These are phyloP conservation scores for Abelmoschus esculentus DNA, from an alignment of 345 rosid species.

Conservation along the genomic window DNA sequence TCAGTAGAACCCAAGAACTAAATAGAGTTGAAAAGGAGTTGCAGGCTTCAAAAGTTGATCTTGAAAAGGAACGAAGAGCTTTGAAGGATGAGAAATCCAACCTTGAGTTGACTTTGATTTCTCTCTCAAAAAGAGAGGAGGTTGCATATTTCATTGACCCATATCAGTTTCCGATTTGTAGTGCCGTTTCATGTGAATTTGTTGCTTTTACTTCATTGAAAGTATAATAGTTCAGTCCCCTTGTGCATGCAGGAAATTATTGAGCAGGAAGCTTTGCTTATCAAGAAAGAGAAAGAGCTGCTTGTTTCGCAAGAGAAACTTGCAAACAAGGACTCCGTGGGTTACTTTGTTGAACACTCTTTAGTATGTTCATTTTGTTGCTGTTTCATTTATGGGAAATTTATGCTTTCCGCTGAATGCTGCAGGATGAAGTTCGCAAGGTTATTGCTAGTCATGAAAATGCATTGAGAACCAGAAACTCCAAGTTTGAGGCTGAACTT, in stretches of 20 bases:
- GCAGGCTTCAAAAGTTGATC: slow-evolving; percentile 37
- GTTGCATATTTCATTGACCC: slow-evolving; percentile 22
- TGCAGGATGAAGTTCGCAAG: slow-evolving; percentile 63
- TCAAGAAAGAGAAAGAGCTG: slow-evolving; percentile 65
- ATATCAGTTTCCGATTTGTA: background rate
- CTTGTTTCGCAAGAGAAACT: slow-evolving; percentile 60
- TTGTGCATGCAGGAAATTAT: slow-evolving; percentile 36
- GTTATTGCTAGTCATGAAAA: slow-evolving; percentile 53
- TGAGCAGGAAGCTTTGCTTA: slow-evolving; percentile 50
- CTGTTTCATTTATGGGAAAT: background rate
- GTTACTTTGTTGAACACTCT: slow-evolving; percentile 17
- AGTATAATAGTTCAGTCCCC: slow-evolving; percentile 10
- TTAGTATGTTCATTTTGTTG: background rate
- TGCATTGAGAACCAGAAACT: slow-evolving; percentile 46
- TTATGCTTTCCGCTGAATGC: slow-evolving; percentile 8
- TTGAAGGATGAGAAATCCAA: slow-evolving; percentile 49
- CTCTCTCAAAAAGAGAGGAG: slow-evolving; percentile 64
- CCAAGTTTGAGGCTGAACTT: slow-evolving; percentile 72
- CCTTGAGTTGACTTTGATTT: slow-evolving; percentile 44
- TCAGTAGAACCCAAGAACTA: slow-evolving; percentile 59
- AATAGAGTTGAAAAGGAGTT: slow-evolving; percentile 48
- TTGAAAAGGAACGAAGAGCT: slow-evolving; percentile 49
- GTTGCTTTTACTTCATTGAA: background rate
- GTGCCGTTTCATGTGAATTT: background rate
- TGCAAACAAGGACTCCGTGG: slow-evolving; percentile 71